These are phyloP conservation scores for Fusarium sp. DNA, from an alignment of 2,329 filamentous ascomycete genomes.

Conservation along the genomic window DNA sequence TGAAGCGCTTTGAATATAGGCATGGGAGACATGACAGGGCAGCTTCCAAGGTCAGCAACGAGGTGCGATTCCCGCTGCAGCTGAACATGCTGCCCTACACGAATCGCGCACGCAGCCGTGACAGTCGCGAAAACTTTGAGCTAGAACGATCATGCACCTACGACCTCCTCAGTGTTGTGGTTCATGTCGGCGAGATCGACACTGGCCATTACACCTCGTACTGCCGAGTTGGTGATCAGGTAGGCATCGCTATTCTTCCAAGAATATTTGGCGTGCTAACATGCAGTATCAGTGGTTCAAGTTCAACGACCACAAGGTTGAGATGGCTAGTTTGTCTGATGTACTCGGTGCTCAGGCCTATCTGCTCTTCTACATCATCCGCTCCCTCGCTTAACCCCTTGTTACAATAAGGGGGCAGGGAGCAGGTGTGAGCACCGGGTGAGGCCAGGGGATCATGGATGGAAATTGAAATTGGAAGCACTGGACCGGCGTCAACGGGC, in stretches of 20 bases:
- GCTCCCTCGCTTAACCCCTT: slow-evolving; percentile 62
- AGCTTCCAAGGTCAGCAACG: slow-evolving; percentile 88
- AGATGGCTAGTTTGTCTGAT: slow-evolving; percentile 83
- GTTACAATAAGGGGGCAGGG: neutral
- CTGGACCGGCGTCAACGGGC: slow-evolving; percentile 24
- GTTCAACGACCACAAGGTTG: slow-evolving; percentile 95
- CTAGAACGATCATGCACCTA: slow-evolving; percentile 79
- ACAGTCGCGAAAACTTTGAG: slow-evolving; percentile 66
- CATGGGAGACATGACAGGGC: slow-evolving; percentile 72
- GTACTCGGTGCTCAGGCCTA: slow-evolving; percentile 90
- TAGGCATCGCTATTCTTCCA: slow-evolving; percentile 26
- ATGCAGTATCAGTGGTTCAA: slow-evolving; percentile 79
- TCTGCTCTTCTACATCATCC: slow-evolving; percentile 86
- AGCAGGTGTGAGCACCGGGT: neutral
- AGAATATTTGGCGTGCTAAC: slow-evolving; percentile 8
- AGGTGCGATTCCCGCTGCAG: slow-evolving; percentile 85
- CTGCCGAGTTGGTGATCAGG: slow-evolving; percentile 80
- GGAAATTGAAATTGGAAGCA: neutral
- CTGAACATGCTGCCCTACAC: slow-evolving; percentile 94
- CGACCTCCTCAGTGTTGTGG: slow-evolving; percentile 88
- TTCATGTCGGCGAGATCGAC: slow-evolving; percentile 93
- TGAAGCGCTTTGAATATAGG: slow-evolving; percentile 78
- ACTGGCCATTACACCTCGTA: slow-evolving; percentile 95
- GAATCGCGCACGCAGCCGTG: slow-evolving; percentile 67
- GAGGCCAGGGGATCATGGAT: neutral